phyloP scores from a whole-genome alignment of 1,284 basidiomycete species.

The Moesziomyces sp. region DNA sequence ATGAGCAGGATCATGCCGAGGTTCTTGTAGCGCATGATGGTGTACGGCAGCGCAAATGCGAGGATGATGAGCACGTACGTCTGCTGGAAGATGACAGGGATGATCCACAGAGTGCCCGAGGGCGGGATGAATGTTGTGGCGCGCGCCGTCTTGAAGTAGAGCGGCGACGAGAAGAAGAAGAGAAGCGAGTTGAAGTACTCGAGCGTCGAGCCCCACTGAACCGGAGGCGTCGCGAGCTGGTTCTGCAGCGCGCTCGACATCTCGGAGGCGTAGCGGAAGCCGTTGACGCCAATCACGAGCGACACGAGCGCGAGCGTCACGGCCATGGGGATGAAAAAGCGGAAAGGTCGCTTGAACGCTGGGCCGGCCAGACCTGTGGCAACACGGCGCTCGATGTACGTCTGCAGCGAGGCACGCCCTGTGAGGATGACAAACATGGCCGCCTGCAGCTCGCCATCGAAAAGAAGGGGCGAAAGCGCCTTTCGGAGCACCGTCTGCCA shows the following conservation, averaged over 20 bases:
- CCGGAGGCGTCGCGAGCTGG: conserved; percentile 39
- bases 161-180: conserved; percentile 46
- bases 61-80: conserved; percentile 52
- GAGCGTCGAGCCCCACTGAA: conserved; percentile 31
- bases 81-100: conserved; percentile 55
- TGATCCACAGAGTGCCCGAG: conserved; percentile 49
- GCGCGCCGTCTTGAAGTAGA: conserved; percentile 26
- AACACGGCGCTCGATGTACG: conserved; percentile 49
- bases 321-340: conserved; percentile 48
- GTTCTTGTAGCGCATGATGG: conserved; percentile 48
- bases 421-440: conserved; percentile 53
- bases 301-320: conserved; percentile 46
- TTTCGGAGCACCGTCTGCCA: conserved; percentile 56
- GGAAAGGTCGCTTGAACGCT: conserved; percentile 54
- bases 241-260: conserved; percentile 27
- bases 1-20: conserved; percentile 44
- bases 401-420: conserved; percentile 43
- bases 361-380: conserved; percentile 44
- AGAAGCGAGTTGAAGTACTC: conserved; percentile 55
- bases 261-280: conserved; percentile 40
- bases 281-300: conserved; percentile 34
- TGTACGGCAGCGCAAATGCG: conserved; percentile 48
- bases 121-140: conserved; percentile 46
- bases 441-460: conserved; percentile 51
- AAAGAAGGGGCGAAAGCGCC: conserved; percentile 46